These are phyloP conservation scores for Phytophthora parvispora DNA, from an alignment of 352 stramenopile species.

Conservation along the genomic window DNA sequence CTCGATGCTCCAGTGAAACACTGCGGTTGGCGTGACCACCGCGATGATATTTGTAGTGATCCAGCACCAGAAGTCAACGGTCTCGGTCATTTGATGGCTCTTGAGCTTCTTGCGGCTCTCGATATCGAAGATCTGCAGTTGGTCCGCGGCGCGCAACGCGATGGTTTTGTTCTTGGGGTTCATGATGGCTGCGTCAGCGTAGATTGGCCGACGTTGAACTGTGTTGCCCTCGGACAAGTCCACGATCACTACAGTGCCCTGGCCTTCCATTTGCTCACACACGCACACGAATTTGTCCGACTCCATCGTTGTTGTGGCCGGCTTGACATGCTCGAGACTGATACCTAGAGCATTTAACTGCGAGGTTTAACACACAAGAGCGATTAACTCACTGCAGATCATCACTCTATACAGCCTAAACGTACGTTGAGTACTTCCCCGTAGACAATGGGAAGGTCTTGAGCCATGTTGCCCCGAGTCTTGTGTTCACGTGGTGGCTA, in stretches of 20 bases:
- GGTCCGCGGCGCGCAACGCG: slow-evolving; percentile 77
- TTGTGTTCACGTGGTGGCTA: neutral
- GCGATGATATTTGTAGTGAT: slow-evolving; percentile 96
- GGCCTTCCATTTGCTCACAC: slow-evolving; percentile 88
- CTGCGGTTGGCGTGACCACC: slow-evolving; percentile 95
- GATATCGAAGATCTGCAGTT: slow-evolving; percentile 99
- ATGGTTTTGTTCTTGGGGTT: slow-evolving; percentile 94
- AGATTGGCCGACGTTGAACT: slow-evolving; percentile 94
- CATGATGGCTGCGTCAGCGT: slow-evolving; percentile 99
- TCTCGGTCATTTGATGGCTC: slow-evolving; percentile 88
- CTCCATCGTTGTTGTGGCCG: slow-evolving; percentile 95
- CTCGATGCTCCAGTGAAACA: slow-evolving; percentile 98
- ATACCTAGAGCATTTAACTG: slow-evolving; percentile 84
- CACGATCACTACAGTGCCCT: slow-evolving; percentile 90
- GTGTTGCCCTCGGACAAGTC: slow-evolving; percentile 86
- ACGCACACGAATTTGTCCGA: slow-evolving; percentile 97
- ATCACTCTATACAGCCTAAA: neutral
- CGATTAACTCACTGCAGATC: neutral
- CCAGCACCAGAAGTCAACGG: slow-evolving; percentile 98
- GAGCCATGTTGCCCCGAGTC: neutral
- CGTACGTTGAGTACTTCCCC: slow-evolving; percentile 1
- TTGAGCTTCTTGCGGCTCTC: slow-evolving; percentile 98
- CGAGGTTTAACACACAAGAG: slow-evolving; percentile 8
- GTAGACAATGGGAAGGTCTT: neutral
- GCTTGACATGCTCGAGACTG: slow-evolving; percentile 91